Evolutionary conservation across 2,329 filamentous ascomycete genomes (phyloP).

Genomic region (Beauveria brongniartii): DNA sequence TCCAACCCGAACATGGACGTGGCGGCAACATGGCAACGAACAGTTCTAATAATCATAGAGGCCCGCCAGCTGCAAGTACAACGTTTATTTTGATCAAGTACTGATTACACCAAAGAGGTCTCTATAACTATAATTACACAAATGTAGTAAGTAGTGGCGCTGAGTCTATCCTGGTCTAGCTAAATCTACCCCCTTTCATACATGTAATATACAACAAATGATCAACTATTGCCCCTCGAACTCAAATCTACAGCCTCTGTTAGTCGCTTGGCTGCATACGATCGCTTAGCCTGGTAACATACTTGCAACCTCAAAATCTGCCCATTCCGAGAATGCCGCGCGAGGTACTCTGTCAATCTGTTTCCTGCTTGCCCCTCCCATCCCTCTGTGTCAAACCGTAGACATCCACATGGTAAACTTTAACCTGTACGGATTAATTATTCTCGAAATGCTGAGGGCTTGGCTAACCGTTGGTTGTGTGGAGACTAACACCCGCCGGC

Average conservation of each 20-base stretch:
- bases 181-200: neutral
- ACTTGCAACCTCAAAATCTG: neutral
- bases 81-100: neutral
- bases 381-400: neutral
- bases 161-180: conserved; percentile 9
- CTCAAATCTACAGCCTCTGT: neutral
- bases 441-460: neutral
- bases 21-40: neutral
- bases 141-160: neutral
- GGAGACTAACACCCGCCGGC: neutral
- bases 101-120: neutral
- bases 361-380: neutral
- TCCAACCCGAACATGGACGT: neutral
- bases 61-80: neutral
- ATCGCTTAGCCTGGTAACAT: neutral
- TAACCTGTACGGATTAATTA: neutral
- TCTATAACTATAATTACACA: neutral
- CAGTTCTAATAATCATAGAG: neutral
- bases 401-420: neutral
- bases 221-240: neutral
- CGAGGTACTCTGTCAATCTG: neutral
- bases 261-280: neutral
- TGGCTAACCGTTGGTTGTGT: neutral
- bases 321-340: neutral
- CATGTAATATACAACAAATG: conserved; percentile 2